phyloP scores from a whole-genome alignment of 164 flowering plant species.

The Magnolia sinica region DNA sequence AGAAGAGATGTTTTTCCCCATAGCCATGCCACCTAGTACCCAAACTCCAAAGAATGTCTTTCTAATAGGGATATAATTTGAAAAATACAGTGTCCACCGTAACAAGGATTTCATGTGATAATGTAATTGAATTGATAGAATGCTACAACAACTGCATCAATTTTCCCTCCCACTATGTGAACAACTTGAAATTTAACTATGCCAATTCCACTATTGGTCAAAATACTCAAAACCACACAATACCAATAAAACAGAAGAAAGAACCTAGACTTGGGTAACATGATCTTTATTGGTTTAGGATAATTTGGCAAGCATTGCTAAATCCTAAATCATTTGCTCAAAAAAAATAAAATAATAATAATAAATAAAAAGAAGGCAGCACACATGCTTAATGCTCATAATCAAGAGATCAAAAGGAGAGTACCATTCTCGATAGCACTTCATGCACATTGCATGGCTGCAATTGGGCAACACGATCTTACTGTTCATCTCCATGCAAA shows the following conservation, averaged over 20 bases:
- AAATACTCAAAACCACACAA: not conserved
- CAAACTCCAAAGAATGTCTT: too few species aligned
- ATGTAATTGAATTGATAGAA: not conserved
- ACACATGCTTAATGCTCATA: not conserved
- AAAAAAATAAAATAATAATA: too few species aligned
- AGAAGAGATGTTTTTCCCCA: too few species aligned
- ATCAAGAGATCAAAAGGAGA: not conserved
- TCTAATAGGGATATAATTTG: too few species aligned
- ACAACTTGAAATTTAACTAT: not conserved
- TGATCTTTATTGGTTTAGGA: not conserved
- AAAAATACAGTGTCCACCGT: too few species aligned
- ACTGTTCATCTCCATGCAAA: constrained; percentile 87
- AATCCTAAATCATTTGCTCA: not conserved
- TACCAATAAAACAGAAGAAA: not conserved
- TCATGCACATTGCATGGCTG: constrained; percentile 87
- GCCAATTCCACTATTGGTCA: not conserved
- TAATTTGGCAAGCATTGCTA: not conserved
- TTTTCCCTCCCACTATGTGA: too few species aligned
- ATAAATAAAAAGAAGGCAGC: too few species aligned
- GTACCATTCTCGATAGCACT: constrained; percentile 90
- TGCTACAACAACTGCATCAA: not conserved
- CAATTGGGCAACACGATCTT: constrained; percentile 84
- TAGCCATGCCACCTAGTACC: too few species aligned
- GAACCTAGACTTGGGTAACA: not conserved
- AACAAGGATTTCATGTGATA: too few species aligned